phyloP scores from a whole-genome alignment of 164 flowering plant species.

The Tinospora cordifolia region DNA sequence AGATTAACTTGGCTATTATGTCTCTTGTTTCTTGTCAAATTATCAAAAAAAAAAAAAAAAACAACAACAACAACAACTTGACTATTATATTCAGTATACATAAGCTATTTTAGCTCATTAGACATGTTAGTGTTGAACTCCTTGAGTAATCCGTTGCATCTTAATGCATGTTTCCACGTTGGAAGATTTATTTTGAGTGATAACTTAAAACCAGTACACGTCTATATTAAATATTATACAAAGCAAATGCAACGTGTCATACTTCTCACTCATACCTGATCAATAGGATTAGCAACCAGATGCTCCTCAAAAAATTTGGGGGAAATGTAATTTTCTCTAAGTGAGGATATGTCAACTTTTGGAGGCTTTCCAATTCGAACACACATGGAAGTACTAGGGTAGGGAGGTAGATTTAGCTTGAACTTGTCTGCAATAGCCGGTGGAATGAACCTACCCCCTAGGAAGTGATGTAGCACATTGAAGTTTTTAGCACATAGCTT shows the following conservation, averaged over 20 bases:
- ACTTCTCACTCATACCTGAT: constrained; percentile 59
- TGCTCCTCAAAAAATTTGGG: constrained; percentile 76
- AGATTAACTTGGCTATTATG: not conserved
- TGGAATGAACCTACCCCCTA: constrained; percentile 97
- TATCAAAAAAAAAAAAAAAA: too few species aligned
- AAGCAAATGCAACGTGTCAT: not conserved
- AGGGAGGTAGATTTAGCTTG: constrained; percentile 74
- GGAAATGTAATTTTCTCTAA: constrained; percentile 85
- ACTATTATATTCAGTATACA: too few species aligned
- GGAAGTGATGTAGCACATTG: constrained; percentile 79
- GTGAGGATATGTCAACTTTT: constrained; percentile 64
- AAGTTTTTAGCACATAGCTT: constrained; percentile 87
- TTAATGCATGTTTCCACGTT: not conserved
- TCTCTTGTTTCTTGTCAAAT: not conserved
- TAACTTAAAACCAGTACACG: not conserved
- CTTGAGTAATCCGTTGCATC: not conserved
- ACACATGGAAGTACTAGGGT: constrained; percentile 93
- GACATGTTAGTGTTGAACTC: not conserved
- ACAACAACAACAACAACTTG: too few species aligned
- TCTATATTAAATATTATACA: not conserved
- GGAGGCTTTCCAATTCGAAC: constrained; percentile 86
- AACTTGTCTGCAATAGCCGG: constrained; percentile 59
- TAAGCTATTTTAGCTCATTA: not conserved
- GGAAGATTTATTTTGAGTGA: not conserved
- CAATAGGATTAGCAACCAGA: constrained; percentile 67